Evolutionary conservation across 805 yeast species (phyloP).

Genomic region (Starmerella bombicola): DNA sequence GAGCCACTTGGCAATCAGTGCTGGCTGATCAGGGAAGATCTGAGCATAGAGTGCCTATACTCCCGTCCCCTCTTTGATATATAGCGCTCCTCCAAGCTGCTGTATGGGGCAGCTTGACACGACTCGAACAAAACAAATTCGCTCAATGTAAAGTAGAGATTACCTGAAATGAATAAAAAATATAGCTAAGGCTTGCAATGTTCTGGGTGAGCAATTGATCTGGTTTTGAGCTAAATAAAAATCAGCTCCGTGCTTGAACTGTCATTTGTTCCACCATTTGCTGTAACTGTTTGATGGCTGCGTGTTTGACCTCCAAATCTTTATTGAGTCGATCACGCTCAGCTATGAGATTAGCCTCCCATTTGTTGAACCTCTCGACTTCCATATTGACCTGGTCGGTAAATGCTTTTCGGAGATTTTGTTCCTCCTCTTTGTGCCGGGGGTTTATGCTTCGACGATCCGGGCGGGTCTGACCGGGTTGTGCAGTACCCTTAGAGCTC

Average conservation of each 20-base stretch:
- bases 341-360: conserved; percentile 94
- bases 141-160: no score
- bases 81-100: no score
- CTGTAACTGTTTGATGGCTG: conserved; percentile 30
- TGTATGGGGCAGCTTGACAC: no score
- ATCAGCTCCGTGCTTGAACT: conserved; percentile 11
- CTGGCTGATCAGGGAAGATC: conserved; percentile 20
- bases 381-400: conserved; percentile 95
- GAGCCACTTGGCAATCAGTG: conserved; percentile 64
- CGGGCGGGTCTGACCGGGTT: conserved; percentile 30
- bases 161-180: no score
- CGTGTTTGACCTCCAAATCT: conserved; percentile 81
- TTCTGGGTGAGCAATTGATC: no score
- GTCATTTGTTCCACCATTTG: conserved; percentile 24
- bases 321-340: conserved; percentile 89
- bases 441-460: conserved; percentile 51
- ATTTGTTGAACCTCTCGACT: conserved; percentile 93
- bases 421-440: conserved; percentile 91
- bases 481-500: conserved; percentile 42
- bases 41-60: conserved; percentile 10
- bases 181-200: no score
- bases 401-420: conserved; percentile 80
- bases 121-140: no score
- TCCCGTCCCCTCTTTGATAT: conserved; percentile 11
- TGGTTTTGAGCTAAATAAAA: no score